Evolutionary conservation across 1,139 yeast genomes (phyloP), one percentile per base, ranked within the genome.

Genomic region (Blastobotrys malaysiensis): DNA sequence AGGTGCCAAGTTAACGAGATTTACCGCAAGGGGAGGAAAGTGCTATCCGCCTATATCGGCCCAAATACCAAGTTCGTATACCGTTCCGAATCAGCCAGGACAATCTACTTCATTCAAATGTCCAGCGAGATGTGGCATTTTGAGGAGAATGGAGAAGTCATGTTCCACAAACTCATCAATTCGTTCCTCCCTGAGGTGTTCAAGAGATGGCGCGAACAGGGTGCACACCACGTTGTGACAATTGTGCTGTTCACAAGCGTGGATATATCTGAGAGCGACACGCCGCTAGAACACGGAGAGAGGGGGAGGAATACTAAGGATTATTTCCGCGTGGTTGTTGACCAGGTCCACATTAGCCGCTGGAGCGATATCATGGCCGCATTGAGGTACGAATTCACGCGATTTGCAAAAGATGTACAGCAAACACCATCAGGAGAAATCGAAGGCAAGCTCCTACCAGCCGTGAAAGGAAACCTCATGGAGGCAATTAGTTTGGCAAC

Each of bases 41-140:
- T 67, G 50, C 68, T 66, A 52, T 78, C 82, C 6, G 84, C 82
- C 3, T 88, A 83, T 63, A 76, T 93, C 50, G 87, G 91, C 1
- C 81, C 81, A 14, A 77, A 81, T 36, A 91, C 99, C 3, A 85
- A 85, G 61, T 74, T 93, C 18, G 88, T 90, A 0, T 93, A 87
- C 66, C 77, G 99, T 51, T 88, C 97, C 0, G 97, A 93, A 63
- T 85, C 96, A 48, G 95, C 98, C 1, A 81, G 88, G 55, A 73
- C 91, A 57, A 80, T 90, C 11, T 88, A 91, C 50, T 76, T 95
- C 58, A 83, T 95, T 52, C 99, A 95, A 67, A 81, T 91, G 61
- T 88, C 97, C 1, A 78, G 86, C 45, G 99, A 95, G 65, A 95
- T 93, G 97, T 95, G 98, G 96, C 90, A 91, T 67, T 95, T 95